A percentile compares a stretch with the other conserved stretches of the same genome.
These are phyloP conservation scores for Daldinia concentrica DNA, from an alignment of 495 filamentous ascomycete genomes.

Conservation along the genomic window DNA sequence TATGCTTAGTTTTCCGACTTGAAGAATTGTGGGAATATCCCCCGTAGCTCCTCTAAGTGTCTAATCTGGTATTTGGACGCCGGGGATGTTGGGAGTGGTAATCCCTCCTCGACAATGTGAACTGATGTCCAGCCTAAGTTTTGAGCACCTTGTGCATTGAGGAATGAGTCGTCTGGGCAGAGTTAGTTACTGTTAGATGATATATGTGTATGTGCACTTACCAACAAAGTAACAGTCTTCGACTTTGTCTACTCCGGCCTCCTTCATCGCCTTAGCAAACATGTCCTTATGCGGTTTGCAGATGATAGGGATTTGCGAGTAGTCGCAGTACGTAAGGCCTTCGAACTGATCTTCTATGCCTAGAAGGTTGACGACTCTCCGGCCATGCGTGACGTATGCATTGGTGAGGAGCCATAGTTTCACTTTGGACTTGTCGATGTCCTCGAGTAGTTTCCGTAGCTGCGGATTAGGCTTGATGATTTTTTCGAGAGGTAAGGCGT, in stretches of 20 bases:
- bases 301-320: conserved; percentile 68
- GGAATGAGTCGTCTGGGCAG: conserved; percentile 76
- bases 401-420: conserved; percentile 96
- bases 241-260: conserved; percentile 65
- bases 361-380: conserved; percentile 80
- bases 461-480: conserved; percentile 80
- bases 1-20: conserved; percentile 49
- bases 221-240: conserved; percentile 87
- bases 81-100: conserved; percentile 64
- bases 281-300: conserved; percentile 88
- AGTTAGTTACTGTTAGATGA: conserved; percentile 22
- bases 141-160: conserved; percentile 76
- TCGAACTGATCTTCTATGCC: conserved; percentile 89
- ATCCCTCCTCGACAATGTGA: conserved; percentile 80
- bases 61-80: conserved; percentile 75
- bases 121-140: conserved; percentile 80
- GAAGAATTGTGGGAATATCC: conserved; percentile 81
- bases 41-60: conserved; percentile 75
- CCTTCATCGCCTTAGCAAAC: conserved; percentile 81
- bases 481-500: conserved; percentile 87
- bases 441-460: conserved; percentile 77
- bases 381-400: conserved; percentile 89
- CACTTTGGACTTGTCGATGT: conserved; percentile 81
- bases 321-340: conserved; percentile 93
- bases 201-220: conserved; percentile 51